Percentiles rank a stretch among this genome's conserved stretches.
These are phyloP conservation scores for Nemophila menziesii DNA, from an alignment of 257 asterid species.

Conservation along the genomic window DNA sequence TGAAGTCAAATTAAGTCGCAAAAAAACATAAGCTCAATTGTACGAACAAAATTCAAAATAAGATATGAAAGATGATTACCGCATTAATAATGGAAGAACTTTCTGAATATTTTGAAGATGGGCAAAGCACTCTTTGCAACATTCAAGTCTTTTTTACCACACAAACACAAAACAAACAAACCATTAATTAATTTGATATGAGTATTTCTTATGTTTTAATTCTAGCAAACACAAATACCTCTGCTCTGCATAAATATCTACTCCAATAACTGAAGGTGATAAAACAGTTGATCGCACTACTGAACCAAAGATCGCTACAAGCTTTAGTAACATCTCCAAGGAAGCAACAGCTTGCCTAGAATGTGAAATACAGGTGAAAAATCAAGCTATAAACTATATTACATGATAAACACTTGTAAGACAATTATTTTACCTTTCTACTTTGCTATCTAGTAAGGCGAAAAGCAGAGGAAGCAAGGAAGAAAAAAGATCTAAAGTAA, in stretches of 20 bases:
- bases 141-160: conserved; percentile 33
- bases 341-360: conserved; percentile 68
- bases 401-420: not conserved
- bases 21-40: not conserved
- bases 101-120: conserved; percentile 60
- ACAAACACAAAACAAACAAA: not conserved
- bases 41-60: not conserved
- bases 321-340: conserved; percentile 82
- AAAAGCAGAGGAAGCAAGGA: conserved; percentile 84
- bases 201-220: no score
- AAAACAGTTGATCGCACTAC: conserved; percentile 59
- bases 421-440: conserved; percentile 43
- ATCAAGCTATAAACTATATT: not conserved
- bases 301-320: conserved; percentile 73
- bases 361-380: not conserved
- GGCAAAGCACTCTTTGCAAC: conserved; percentile 63
- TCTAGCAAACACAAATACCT: conserved; percentile 31
- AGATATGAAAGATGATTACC: conserved; percentile 21
- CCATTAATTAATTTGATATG: not conserved
- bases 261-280: conserved; percentile 72
- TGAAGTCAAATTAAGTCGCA: conserved; percentile 14
- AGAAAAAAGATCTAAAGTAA: conserved; percentile 69
- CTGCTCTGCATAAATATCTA: conserved; percentile 89
- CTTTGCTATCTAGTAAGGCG: conserved; percentile 68
- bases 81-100: conserved; percentile 46